phyloP scores from a whole-genome alignment of 108 stramenopile genomes.

The Pseudonitzschia multiseries region DNA sequence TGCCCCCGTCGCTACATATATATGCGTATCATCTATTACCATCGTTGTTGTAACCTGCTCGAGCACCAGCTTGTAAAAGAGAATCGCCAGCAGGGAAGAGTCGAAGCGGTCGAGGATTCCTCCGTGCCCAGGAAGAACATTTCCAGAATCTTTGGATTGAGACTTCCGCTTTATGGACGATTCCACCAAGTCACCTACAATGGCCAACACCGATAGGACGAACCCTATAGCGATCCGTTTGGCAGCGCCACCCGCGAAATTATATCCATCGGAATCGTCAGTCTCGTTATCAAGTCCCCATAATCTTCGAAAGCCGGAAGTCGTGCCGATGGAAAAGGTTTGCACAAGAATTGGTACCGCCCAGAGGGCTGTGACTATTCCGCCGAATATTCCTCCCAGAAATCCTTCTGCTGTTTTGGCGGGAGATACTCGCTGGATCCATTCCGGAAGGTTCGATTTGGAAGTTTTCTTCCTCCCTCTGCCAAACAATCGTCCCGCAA shows the following conservation, averaged over 20 bases:
- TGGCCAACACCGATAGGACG: slow-evolving; percentile 56
- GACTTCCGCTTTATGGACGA: slow-evolving; percentile 70
- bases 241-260: neutral
- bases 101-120: slow-evolving; percentile 88
- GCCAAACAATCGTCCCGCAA: slow-evolving; percentile 48
- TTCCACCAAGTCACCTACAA: slow-evolving; percentile 79
- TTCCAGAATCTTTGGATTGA: slow-evolving; percentile 68
- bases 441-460: slow-evolving; percentile 12
- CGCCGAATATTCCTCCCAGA: slow-evolving; percentile 45
- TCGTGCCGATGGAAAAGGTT: slow-evolving; percentile 1
- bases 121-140: slow-evolving; percentile 80
- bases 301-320: neutral
- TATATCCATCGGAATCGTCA: neutral
- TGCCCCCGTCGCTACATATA: too few species aligned
- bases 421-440: slow-evolving; percentile 44
- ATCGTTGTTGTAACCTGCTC: neutral
- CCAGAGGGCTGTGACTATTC: slow-evolving; percentile 33
- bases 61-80: slow-evolving; percentile 44
- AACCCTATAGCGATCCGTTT: slow-evolving; percentile 47
- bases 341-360: slow-evolving; percentile 26
- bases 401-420: slow-evolving; percentile 52
- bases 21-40: neutral
- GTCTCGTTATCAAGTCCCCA: slow-evolving; percentile 3
- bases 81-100: slow-evolving; percentile 62
- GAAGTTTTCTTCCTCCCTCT: neutral